Percentiles rank a stretch among this genome's conserved stretches.
These are phyloP conservation scores for Ramalina intermedia DNA, from an alignment of 495 filamentous ascomycete genomes.

Conservation along the genomic window DNA sequence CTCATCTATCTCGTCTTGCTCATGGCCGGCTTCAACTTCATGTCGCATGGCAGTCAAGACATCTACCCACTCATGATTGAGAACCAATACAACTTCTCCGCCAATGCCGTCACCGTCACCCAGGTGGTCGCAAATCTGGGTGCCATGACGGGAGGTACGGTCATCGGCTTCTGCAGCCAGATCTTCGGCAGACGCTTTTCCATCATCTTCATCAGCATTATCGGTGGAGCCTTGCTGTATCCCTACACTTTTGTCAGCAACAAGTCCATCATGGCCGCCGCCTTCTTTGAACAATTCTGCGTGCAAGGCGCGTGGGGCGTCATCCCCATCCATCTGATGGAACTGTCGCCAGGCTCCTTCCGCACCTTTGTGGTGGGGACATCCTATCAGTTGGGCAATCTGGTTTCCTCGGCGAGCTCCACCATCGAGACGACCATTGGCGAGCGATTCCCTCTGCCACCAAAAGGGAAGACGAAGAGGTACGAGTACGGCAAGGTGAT, in stretches of 20 bases:
- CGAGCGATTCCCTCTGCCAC: slow-evolving; percentile 60
- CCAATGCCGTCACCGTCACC: slow-evolving; percentile 62
- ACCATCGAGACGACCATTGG: slow-evolving; percentile 80
- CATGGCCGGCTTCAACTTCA: slow-evolving; percentile 88
- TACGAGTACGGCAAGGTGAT: slow-evolving; percentile 86
- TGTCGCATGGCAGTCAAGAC: slow-evolving; percentile 88
- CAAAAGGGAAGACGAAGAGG: slow-evolving; percentile 31
- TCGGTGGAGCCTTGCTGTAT: slow-evolving; percentile 68
- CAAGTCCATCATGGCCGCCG: slow-evolving; percentile 54
- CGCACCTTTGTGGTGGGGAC: slow-evolving; percentile 76
- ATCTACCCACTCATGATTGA: slow-evolving; percentile 75
- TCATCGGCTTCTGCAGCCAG: slow-evolving; percentile 64
- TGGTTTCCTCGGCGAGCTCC: slow-evolving; percentile 62
- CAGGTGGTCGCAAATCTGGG: slow-evolving; percentile 78
- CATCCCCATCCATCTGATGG: slow-evolving; percentile 78
- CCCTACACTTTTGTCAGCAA: slow-evolving; percentile 60
- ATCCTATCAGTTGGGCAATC: slow-evolving; percentile 72
- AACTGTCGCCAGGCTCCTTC: slow-evolving; percentile 66
- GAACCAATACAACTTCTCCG: slow-evolving; percentile 59
- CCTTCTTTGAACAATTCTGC: slow-evolving; percentile 88
- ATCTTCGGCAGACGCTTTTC: slow-evolving; percentile 71
- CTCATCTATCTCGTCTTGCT: slow-evolving; percentile 68
- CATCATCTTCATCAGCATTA: slow-evolving; percentile 61
- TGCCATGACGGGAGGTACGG: slow-evolving; percentile 62
- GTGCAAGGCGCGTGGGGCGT: slow-evolving; percentile 81